phyloP scores from a whole-genome alignment of 1,139 yeast genomes.

The Yamadazyma siamensis region DNA sequence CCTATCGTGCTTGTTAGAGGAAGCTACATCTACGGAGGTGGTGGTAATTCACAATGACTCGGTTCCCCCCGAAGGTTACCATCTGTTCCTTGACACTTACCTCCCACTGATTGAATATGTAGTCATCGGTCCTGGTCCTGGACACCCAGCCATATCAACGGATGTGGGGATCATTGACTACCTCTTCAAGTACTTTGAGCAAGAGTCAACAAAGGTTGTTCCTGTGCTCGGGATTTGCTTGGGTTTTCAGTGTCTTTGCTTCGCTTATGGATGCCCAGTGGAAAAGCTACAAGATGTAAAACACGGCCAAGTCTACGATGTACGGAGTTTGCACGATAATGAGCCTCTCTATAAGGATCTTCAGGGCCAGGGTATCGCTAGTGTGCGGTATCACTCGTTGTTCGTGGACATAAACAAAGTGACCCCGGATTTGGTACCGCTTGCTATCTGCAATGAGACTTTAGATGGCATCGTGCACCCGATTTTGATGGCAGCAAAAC shows the following conservation, averaged over 20 bases:
- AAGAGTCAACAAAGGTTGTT: slow-evolving; percentile 21
- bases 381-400: slow-evolving; percentile 89
- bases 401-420: slow-evolving; percentile 40
- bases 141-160: slow-evolving; percentile 61
- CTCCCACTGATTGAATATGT: slow-evolving; percentile 64
- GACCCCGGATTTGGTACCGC: slow-evolving; percentile 41
- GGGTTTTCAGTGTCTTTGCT: slow-evolving; percentile 85
- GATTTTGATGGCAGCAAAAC: slow-evolving; percentile 51
- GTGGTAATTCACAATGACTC: slow-evolving; percentile 76
- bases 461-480: slow-evolving; percentile 25
- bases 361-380: slow-evolving; percentile 36
- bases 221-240: slow-evolving; percentile 91
- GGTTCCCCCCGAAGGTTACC: slow-evolving; percentile 33
- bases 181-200: slow-evolving; percentile 33
- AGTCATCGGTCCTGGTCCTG: slow-evolving; percentile 97
- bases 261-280: slow-evolving; percentile 59
- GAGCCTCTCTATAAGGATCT: slow-evolving; percentile 34
- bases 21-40: slow-evolving; percentile 53
- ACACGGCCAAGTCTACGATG: slow-evolving; percentile 81
- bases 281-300: slow-evolving; percentile 53
- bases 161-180: slow-evolving; percentile 79
- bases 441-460: slow-evolving; percentile 50
- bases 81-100: slow-evolving; percentile 33
- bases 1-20: slow-evolving; percentile 60
- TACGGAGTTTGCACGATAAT: slow-evolving; percentile 28